Conservation (phyloP, 1,284 basidiomycete species). For the Trametes polyzona region DNA sequence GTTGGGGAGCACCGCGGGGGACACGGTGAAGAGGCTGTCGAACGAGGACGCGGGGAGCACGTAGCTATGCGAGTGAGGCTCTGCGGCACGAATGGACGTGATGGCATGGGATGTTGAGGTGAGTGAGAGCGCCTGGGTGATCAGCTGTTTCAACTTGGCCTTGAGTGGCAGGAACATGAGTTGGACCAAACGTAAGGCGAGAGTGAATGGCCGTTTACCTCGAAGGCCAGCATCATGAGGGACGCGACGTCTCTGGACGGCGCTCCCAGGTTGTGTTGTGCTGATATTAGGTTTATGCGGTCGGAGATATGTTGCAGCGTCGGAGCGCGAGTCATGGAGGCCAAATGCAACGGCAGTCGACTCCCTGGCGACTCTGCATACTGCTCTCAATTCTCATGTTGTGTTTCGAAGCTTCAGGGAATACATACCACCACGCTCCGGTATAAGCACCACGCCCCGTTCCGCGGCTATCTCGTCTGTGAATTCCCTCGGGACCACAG, state of each 20-base stretch:
- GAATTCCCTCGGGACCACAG: slow-evolving; percentile 44
- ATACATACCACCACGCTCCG: slow-evolving; percentile 63
- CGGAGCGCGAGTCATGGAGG: slow-evolving; percentile 68
- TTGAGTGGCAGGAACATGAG: slow-evolving; percentile 32
- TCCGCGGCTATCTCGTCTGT: slow-evolving; percentile 74
- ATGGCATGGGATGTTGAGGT: slow-evolving; percentile 77
- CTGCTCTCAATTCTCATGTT: background rate
- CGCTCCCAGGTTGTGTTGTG: slow-evolving; percentile 68
- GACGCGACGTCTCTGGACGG: slow-evolving; percentile 67
- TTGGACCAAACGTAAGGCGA: too few relatives aligned
- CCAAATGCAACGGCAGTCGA: slow-evolving; percentile 68
- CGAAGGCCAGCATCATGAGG: slow-evolving; percentile 76
- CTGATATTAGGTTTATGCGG: slow-evolving; percentile 77
- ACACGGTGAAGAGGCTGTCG: slow-evolving; percentile 74
- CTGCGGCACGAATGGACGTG: slow-evolving; percentile 73
- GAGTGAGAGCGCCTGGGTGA: slow-evolving; percentile 75
- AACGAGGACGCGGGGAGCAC: slow-evolving; percentile 71
- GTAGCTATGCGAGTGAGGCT: slow-evolving; percentile 48
- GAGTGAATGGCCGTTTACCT: too few relatives aligned
- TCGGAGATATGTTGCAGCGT: slow-evolving; percentile 79
- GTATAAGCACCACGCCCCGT: slow-evolving; percentile 61
- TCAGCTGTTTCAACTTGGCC: slow-evolving; percentile 82
- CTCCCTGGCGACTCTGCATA: slow-evolving; percentile 68
- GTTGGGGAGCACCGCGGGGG: slow-evolving; percentile 77
- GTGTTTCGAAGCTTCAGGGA: background rate